Percentiles rank a stretch among this genome's conserved stretches.
These are phyloP conservation scores for Fraxinus latifolia DNA, from an alignment of 305 asterid genomes.

Conservation along the genomic window DNA sequence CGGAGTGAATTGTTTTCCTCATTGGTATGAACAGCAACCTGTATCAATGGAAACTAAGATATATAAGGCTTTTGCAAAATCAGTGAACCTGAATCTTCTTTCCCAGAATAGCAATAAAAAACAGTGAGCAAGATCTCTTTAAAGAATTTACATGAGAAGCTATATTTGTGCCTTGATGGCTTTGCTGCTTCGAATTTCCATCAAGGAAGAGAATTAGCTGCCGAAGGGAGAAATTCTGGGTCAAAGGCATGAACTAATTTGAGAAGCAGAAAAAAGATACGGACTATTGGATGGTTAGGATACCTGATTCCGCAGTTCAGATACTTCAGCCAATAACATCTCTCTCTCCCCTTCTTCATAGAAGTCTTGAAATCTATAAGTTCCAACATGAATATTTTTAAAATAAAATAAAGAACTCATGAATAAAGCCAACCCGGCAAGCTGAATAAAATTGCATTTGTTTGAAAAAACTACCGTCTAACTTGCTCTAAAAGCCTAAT, in stretches of 20 bases:
- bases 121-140: constrained; percentile 12
- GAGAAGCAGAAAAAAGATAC: constrained; percentile 12
- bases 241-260: constrained; percentile 17
- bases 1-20: constrained; percentile 42
- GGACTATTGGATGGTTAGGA: constrained; percentile 10
- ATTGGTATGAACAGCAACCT: constrained; percentile 39
- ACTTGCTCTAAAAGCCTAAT: constrained; percentile 87
- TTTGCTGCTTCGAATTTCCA: constrained; percentile 54
- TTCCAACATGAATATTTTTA: neutral
- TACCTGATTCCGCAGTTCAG: constrained; percentile 86
- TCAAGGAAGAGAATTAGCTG: constrained; percentile 59
- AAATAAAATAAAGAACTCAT: neutral
- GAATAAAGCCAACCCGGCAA: neutral
- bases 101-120: neutral
- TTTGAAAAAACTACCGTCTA: constrained; percentile 47
- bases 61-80: constrained; percentile 17
- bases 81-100: constrained; percentile 14
- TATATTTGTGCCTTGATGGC: constrained; percentile 37
- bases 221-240: constrained; percentile 15
- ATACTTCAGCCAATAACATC: constrained; percentile 67
- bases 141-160: constrained; percentile 34
- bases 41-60: constrained; percentile 25
- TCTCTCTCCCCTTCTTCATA: constrained; percentile 98
- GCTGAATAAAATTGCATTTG: neutral
- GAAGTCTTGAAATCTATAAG: constrained; percentile 77